Evolutionary conservation across 495 filamentous ascomycete species (phyloP).

Genomic region (Penicillium dipodomyicola): DNA sequence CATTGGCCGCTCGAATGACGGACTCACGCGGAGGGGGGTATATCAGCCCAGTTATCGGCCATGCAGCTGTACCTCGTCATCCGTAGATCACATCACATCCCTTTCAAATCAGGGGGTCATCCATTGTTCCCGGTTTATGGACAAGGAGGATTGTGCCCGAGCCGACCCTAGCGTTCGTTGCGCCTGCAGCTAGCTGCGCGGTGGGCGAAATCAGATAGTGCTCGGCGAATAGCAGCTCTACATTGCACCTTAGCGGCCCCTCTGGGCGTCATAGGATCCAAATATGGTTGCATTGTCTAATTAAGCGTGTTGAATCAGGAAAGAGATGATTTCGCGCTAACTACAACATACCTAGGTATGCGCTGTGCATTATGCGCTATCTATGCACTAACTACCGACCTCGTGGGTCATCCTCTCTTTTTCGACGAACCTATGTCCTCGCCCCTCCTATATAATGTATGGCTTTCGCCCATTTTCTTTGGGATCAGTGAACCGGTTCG

Average conservation of each 20-base stretch:
- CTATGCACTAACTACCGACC: neutral
- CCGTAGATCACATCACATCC: conserved; percentile 1
- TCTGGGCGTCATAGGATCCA: neutral
- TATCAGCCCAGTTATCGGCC: neutral
- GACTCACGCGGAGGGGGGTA: neutral
- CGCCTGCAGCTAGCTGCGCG: conserved; percentile 5
- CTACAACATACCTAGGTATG: neutral
- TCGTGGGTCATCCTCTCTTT: neutral
- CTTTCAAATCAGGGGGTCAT: neutral
- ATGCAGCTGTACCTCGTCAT: conserved; percentile 1
- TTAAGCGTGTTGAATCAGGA: neutral
- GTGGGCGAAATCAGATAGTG: neutral
- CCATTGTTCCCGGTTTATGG: neutral
- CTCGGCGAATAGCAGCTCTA: conserved; percentile 2
- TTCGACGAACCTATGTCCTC: neutral
- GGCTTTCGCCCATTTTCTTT: neutral
- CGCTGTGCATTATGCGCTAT: neutral
- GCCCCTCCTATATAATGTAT: neutral
- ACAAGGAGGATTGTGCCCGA: neutral
- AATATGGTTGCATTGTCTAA: neutral
- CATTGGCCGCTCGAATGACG: neutral
- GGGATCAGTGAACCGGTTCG: neutral
- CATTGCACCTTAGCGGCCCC: neutral
- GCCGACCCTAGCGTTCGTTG: neutral
- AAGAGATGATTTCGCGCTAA: neutral